Evolutionary conservation across 2,329 filamentous ascomycete species (phyloP), one percentile per base, ranked within the genome.

Genomic region (Fusarium stilboides): DNA sequence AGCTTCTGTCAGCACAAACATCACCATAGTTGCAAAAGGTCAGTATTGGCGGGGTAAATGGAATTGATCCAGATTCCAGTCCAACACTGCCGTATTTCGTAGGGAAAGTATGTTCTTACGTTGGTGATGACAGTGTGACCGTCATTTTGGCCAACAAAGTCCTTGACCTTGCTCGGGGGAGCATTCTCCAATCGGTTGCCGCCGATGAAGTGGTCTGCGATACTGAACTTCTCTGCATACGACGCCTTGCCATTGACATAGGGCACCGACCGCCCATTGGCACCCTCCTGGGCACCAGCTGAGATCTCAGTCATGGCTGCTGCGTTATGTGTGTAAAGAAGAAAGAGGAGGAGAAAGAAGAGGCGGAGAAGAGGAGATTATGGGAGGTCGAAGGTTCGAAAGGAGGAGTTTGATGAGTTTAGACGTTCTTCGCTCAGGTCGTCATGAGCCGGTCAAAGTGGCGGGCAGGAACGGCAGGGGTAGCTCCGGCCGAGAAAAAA

Each of bases 111-210:
- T 26, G 14, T 45, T 81, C 94, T 86, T 82, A 98, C 96, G 80
- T 94, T 98, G 77, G 94, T 97, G 79, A 99, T 99, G 80, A 98
- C 95, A 20, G 96, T 98, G 87, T 99, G 96, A 65, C 96, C 96
- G 77, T 94, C 93, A 81, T 97, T 87, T 64, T 88, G 86, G 53
- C 92, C 89, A 47, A 99, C 95, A 83, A 98, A 99, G 82, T 99
- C 95, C 87, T 97, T 98, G 68, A 99, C 93, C 77, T 91, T 92
- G 80, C 94, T 92, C 37, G 94, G 88, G 44, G 92, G 83, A 51
- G 96, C 96, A 78, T 92, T 92, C 70, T 89, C 90, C 69, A 99
- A 83, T 78, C 90, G 89, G 85, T 97, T 98, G 70, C 96, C 95
- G 76, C 96, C 96, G 80, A 98, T 97, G 83, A 98, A 99, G 86